These are phyloP conservation scores for Fragaria ananassa DNA, from an alignment of 306 rosid species.

Conservation along the genomic window DNA sequence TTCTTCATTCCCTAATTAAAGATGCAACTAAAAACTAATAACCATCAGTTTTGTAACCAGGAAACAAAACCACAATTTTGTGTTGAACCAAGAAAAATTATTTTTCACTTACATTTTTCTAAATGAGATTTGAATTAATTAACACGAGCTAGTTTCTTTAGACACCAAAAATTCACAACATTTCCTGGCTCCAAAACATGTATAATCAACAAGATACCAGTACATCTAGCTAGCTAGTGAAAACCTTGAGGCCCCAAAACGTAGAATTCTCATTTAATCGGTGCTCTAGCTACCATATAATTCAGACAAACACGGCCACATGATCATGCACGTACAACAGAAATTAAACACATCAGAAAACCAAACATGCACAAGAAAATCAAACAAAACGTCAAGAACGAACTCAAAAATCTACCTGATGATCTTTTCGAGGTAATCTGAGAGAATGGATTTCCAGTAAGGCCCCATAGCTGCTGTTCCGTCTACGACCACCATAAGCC, in stretches of 20 bases:
- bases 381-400: neutral
- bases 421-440: constrained; percentile 16
- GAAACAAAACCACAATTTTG: neutral
- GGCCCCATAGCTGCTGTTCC: constrained; percentile 11
- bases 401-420: constrained; percentile 7
- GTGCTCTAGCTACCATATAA: neutral
- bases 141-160: neutral
- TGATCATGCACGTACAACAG: neutral
- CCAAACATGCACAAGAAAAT: neutral
- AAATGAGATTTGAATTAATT: neutral
- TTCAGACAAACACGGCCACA: neutral
- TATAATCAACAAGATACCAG: neutral
- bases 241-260: neutral
- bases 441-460: constrained; percentile 12
- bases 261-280: neutral
- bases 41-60: neutral
- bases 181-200: neutral
- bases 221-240: neutral
- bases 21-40: neutral
- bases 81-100: neutral
- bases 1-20: neutral
- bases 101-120: neutral
- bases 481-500: constrained; percentile 8
- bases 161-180: neutral
- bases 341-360: neutral